Evolutionary conservation across 2,329 filamentous ascomycete genomes (phyloP), one percentile per base, ranked within the genome.

Genomic region (Pseudonectria foliicola): DNA sequence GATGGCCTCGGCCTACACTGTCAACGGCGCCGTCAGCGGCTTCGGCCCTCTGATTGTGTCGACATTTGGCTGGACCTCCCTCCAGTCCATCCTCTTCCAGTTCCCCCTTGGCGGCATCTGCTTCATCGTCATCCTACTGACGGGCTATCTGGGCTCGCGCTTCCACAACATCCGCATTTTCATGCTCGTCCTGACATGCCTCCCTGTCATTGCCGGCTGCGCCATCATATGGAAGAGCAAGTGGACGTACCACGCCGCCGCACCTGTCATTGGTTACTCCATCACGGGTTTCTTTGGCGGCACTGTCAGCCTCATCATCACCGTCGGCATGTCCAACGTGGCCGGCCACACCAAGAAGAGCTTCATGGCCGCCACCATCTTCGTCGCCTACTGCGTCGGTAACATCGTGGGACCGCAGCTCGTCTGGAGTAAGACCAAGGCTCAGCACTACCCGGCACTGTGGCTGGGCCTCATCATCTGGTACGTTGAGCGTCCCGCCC

Each of bases 281-380:
- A 70, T 88, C 25, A 82, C 80, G 2, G 82, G 82, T 0, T 83
- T 80, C 44, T 87, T 86, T 44, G 82, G 81, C 1, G 77, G 75
- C 0, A 80, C 84, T 0, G 82, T 84, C 1, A 80, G 75, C 28
- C 62, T 74, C 27, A 63, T 66, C 34, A 70, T 75, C 43, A 67
- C 67, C 0, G 42, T 73, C 6, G 67, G 67, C 24, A 70, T 71
- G 67, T 73, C 75, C 10, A 88, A 88, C 44, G 80, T 87, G 0
- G 82, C 82, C 0, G 83, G 84, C 0, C 73, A 82, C 15, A 87
- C 82, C 0, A 88, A 88, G 63, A 87, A 87, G 66, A 82, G 77
- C 43, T 79, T 82, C 49, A 85, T 83, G 69, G 80, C 82, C 0
- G 77, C 79, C 0, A 77, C 78, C 0, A 80, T 85, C 2, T 88